Evolutionary conservation across 2,329 filamentous ascomycete species (phyloP).

Genomic region (Aspergillus sojae): DNA sequence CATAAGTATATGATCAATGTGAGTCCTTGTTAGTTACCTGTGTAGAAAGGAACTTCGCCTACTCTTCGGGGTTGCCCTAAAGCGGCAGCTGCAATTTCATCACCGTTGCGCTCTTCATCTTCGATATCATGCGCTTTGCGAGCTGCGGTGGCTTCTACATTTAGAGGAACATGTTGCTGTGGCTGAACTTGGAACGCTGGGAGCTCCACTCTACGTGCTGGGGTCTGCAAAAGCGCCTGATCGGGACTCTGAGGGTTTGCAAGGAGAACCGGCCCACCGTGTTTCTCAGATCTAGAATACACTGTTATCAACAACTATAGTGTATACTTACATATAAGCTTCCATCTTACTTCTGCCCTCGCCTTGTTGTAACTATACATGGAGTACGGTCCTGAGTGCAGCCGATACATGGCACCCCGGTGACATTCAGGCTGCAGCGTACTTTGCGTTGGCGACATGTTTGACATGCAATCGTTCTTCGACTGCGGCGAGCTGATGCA

Average conservation of each 20-base stretch:
- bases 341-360: neutral
- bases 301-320: neutral
- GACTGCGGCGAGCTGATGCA: neutral
- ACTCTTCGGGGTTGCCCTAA: neutral
- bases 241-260: neutral
- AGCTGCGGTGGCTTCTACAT: neutral
- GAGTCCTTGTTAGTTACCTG: neutral
- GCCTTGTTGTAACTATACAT: conserved; percentile 17
- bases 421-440: conserved; percentile 27
- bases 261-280: neutral
- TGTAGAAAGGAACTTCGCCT: neutral
- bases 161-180: neutral
- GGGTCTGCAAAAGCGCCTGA: neutral
- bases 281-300: neutral
- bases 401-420: conserved; percentile 30
- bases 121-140: neutral
- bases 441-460: conserved; percentile 27
- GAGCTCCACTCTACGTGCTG: neutral
- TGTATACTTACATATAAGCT: neutral
- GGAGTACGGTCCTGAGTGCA: conserved; percentile 30
- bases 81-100: neutral
- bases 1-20: neutral
- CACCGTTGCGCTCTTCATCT: neutral
- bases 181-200: neutral
- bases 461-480: conserved; percentile 14